Conservation (phyloP, 2,329 filamentous ascomycete genomes). For the Alternaria ethzedia region DNA sequence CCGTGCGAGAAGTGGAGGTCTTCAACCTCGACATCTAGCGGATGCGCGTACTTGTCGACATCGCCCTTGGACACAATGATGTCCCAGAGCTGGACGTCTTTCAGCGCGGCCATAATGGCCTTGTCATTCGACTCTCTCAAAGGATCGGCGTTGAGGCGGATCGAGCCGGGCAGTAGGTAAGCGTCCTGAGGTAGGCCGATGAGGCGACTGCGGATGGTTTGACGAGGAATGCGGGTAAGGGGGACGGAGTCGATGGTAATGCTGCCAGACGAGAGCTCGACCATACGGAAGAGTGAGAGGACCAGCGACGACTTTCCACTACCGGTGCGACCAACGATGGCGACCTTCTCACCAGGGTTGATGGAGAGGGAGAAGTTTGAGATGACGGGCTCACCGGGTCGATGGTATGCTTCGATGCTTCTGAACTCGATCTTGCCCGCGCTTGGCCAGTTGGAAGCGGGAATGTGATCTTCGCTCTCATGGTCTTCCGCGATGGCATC, state of each 20-base stretch:
- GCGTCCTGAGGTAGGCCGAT: constrained; percentile 60
- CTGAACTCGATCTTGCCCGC: constrained; percentile 53
- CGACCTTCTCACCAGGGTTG: constrained; percentile 56
- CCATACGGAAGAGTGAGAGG: constrained; percentile 57
- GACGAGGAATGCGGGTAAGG: constrained; percentile 52
- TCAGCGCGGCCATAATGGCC: constrained; percentile 52
- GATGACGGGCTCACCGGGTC: constrained; percentile 49
- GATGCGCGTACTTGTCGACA: constrained; percentile 39
- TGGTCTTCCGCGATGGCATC: constrained; percentile 56
- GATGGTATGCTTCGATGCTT: constrained; percentile 54
- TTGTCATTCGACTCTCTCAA: constrained; percentile 45
- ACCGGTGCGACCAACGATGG: constrained; percentile 62
- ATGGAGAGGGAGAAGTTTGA: constrained; percentile 57
- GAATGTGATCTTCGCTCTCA: constrained; percentile 56
- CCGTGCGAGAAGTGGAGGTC: constrained; percentile 52
- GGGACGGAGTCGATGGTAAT: constrained; percentile 59
- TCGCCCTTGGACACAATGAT: constrained; percentile 45
- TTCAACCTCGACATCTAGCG: constrained; percentile 39
- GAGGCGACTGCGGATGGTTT: constrained; percentile 55
- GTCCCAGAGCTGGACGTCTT: constrained; percentile 55
- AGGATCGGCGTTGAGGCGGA: constrained; percentile 60
- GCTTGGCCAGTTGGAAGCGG: constrained; percentile 53
- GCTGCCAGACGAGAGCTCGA: constrained; percentile 52
- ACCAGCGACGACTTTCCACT: constrained; percentile 62
- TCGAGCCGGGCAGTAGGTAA: constrained; percentile 56